Evolutionary conservation across 371 early-diverging fungal genomes (phyloP).

Genomic region (Mortierella sp.): DNA sequence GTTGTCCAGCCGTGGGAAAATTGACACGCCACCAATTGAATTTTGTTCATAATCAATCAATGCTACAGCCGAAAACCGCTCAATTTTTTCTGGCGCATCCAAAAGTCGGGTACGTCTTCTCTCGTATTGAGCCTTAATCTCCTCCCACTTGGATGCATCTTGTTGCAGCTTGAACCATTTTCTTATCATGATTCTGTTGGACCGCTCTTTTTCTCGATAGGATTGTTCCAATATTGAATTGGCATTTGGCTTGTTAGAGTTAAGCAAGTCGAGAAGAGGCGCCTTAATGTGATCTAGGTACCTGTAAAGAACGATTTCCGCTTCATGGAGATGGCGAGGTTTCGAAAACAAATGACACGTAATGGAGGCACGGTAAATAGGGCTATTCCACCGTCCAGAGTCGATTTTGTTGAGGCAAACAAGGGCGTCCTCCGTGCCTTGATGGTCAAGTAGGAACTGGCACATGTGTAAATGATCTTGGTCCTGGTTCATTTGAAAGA

Average conservation of each 20-base stretch:
- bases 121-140: slow-evolving; percentile 34
- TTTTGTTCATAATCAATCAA: neutral
- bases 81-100: slow-evolving; percentile 30
- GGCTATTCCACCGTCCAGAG: slow-evolving; percentile 13
- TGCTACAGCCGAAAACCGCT: slow-evolving; percentile 2
- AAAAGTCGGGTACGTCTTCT: slow-evolving; percentile 23
- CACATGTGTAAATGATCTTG: slow-evolving; percentile 16
- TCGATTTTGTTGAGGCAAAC: slow-evolving; percentile 22
- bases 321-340: slow-evolving; percentile 41
- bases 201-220: slow-evolving; percentile 5
- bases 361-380: slow-evolving; percentile 22
- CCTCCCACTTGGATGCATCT: slow-evolving; percentile 46
- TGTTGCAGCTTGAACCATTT: slow-evolving; percentile 33
- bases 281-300: slow-evolving; percentile 16
- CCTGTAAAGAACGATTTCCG: slow-evolving; percentile 13
- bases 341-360: slow-evolving; percentile 33
- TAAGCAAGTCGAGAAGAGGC: neutral
- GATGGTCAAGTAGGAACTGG: slow-evolving; percentile 20
- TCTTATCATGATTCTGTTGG: slow-evolving; percentile 11
- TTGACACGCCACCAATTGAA: neutral
- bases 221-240: neutral
- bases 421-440: slow-evolving; percentile 17
- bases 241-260: neutral
- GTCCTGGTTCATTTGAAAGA: slow-evolving; percentile 1
- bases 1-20: neutral